Percentiles rank a stretch among this genome's conserved stretches.
These are phyloP conservation scores for Iris pallida DNA, from an alignment of 116 monocot species.

Conservation along the genomic window DNA sequence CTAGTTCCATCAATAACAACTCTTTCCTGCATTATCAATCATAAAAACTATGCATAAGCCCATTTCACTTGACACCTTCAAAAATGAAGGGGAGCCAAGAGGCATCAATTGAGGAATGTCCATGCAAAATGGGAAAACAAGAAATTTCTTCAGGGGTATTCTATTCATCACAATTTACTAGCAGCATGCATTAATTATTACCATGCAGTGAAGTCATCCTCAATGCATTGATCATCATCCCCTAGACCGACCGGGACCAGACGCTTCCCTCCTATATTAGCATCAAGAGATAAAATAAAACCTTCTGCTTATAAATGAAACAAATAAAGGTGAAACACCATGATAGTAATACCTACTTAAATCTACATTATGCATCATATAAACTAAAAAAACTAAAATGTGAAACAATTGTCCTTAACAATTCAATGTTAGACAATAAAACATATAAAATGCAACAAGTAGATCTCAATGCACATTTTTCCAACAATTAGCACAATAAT, in stretches of 20 bases:
- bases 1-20: slow-evolving; percentile 83
- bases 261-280: slow-evolving; percentile 57
- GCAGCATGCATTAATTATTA: slow-evolving; percentile 8
- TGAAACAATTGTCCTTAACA: too few species aligned
- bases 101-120: too few species aligned
- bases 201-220: slow-evolving; percentile 92
- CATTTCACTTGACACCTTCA: too few species aligned
- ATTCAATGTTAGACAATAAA: too few species aligned
- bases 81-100: too few species aligned
- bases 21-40: slow-evolving; percentile 55
- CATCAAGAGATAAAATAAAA: slow-evolving; percentile 1
- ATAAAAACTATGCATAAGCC: not conserved
- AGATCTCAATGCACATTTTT: too few species aligned
- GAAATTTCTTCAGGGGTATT: not conserved
- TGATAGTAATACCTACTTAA: not conserved
- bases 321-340: not conserved
- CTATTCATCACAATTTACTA: not conserved
- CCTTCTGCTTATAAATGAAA: not conserved
- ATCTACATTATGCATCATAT: not conserved
- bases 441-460: too few species aligned
- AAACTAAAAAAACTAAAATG: not conserved
- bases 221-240: slow-evolving; percentile 97
- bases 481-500: too few species aligned
- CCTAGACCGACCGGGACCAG: slow-evolving; percentile 72
- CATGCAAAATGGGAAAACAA: not conserved